Base-by-base conservation (phyloP, 208 protist genomes). In the Trypanosoma avium region DNA sequence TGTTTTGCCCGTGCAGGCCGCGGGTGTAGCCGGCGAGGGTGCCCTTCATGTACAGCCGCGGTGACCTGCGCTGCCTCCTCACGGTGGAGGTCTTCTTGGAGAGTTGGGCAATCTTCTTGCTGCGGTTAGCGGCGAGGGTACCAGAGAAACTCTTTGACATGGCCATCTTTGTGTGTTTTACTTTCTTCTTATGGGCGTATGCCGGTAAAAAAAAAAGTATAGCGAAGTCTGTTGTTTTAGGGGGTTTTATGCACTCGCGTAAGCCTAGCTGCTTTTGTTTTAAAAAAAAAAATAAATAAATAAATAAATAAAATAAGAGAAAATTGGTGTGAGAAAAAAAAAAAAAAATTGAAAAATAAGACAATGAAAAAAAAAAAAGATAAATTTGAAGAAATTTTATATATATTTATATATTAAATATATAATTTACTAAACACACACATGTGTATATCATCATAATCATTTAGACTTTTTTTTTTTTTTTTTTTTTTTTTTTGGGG, bases 1-100 rank as follows among this genome's bases (percentile, higher is more conserved):
- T 87, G 70, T 96, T 88, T 91, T 99, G 97, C 33, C 91, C 96
- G 77, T 92, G 77, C 22, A 97, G 85, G 27, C 86, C 86, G 52
- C 94, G 85, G 33, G 86, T 90, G 89, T 95, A 97, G 57, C 88
- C 86, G 9, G 87, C 86, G 48, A 97, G 66, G 48, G 92, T 95
- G 19, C 70, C 92, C 80, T 94, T 94, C 90, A 96, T 95, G 85
- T 94, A 97, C 40, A 97, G 85, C 57, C 92, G 85, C 24, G 90
- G 90, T 15, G 86, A 55, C 76, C 87, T 89, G 79, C 90, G 90
- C 77, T 86, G 81, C 62, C 90, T 86, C 59, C 88, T 86, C 67
- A 95, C 90, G 61, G 45, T 81, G 75, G 81, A 90, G 40, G 75
- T 93, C 82, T 88, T 91, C 77, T 91, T 89, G 30, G 82, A 69